Base-by-base conservation (phyloP, 1,139 yeast species). In the Yamadazyma triangularis region DNA sequence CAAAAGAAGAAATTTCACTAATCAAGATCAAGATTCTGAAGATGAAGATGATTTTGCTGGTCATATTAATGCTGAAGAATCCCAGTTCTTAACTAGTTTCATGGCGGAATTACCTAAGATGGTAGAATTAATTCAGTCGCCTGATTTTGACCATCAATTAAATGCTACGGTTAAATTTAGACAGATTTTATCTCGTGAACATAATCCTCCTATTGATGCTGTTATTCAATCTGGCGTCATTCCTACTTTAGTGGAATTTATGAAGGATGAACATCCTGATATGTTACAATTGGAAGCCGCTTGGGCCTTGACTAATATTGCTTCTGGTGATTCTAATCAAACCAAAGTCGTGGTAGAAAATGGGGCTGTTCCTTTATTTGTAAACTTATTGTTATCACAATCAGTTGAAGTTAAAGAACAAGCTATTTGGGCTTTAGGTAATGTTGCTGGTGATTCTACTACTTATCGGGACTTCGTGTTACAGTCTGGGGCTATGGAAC, bases 351-450 rank as follows among this genome's bases (percentile, higher is more conserved):
- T 91, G 34, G 94, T 91, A 34, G 91, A 87, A 39, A 81, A 89
- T 11, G 94, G 93, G 32, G 97, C 97, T 0, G 94, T 91, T 26
- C 98, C 97, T 14, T 64, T 79, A 38, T 88, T 91, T 61, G 96
- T 91, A 28, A 74, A 81, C 44, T 71, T 93, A 45, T 72, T 93
- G 47, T 73, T 76, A 47, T 83, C 95, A 5, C 79, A 77, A 39
- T 86, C 94, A 29, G 68, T 80, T 34, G 98, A 93, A 54, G 96
- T 93, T 36, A 86, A 87, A 60, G 98, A 91, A 57, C 98, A 91
- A 65, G 97, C 97, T 13, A 91, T 91, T 47, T 91, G 98, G 98
- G 98, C 98, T 23, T 70, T 91, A 48, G 98, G 98, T 60, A 93
- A 91, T 58, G 96, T 91, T 57, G 97, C 98, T 19, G 98, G 98